Evolutionary conservation across 495 filamentous ascomycete species (phyloP).

Genomic region (Trichoderma virens): DNA sequence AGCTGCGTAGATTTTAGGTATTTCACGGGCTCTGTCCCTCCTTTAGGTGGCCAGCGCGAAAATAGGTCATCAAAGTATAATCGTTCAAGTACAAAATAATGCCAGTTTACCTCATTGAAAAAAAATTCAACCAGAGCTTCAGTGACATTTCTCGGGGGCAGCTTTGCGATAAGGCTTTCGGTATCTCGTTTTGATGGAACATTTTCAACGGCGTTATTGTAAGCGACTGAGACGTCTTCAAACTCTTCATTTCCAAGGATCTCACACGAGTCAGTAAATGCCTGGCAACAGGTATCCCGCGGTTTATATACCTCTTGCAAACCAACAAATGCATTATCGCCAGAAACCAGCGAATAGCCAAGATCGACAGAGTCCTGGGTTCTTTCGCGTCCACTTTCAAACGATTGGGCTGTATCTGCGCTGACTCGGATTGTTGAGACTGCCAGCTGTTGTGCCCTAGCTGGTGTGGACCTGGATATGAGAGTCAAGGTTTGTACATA

Average conservation of each 20-base stretch:
- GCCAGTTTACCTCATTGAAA: neutral
- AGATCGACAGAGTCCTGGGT: neutral
- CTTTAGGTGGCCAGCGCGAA: neutral
- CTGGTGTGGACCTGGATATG: neutral
- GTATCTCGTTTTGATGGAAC: neutral
- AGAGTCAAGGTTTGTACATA: neutral
- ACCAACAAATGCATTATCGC: neutral
- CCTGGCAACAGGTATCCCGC: neutral
- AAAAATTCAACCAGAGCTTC: neutral
- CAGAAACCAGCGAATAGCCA: neutral
- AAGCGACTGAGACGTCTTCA: neutral
- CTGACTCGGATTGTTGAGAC: neutral
- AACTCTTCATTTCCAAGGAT: neutral
- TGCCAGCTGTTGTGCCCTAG: neutral
- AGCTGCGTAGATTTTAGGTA: neutral
- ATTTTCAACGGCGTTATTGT: neutral
- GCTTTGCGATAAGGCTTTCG: neutral
- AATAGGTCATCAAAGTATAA: neutral
- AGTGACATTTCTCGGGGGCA: neutral
- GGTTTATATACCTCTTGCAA: neutral
- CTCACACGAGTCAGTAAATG: neutral
- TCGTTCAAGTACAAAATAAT: neutral
- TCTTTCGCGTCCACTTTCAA: neutral
- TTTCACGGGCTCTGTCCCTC: neutral
- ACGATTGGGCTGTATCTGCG: neutral